Base-by-base conservation (phyloP, 2,329 filamentous ascomycete species). In the Arachnomyces sp. region DNA sequence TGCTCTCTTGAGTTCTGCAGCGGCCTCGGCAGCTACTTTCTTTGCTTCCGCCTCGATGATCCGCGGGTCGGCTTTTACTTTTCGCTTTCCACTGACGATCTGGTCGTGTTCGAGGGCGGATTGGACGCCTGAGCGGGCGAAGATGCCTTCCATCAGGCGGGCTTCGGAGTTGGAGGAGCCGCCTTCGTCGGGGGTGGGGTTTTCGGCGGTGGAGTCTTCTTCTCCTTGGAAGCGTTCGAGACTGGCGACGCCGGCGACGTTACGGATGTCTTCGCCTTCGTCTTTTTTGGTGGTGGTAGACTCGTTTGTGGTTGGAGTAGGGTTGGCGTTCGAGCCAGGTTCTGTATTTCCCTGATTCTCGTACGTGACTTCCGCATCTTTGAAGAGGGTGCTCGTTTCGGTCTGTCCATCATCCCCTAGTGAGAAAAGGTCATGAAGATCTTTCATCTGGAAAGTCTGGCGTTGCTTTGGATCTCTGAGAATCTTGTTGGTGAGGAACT, bases 401-500 rank as follows among this genome's bases (percentile, higher is more conserved):
- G 87, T 92, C 25, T 78, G 76, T 0, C 77, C 78, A 33, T 80
- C 76, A 11, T 76, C 74, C 14, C 80, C 83, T 2, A 93, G 72
- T 0, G 79, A 87, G 61, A 98, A 98, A 0, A 98, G 72, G 57
- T 98, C 90, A 49, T 95, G 86, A 12, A 98, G 66, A 54, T 96
- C 89, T 43, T 82, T 84, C 53, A 94, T 73, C 43, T 94, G 86
- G 60, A 96, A 94, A 0, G 83, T 88, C 49, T 92, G 86, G 15
- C 86, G 80, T 60, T 96, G 89, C 55, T 94, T 94, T 0, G 92
- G 88, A 53, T 98, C 90, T 51, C 84, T 89, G 37, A 98, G 64
- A 5, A 98, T 89, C 61, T 96, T 96, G 66, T 96, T 94, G 3
- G 88, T 92, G 46, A 98, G 72, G 57, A 96, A 95, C 53, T 96